Evolutionary conservation across 257 asterid species (phyloP), one percentile per base, ranked within the genome.

Genomic region (Galeopsis tetrahit): DNA sequence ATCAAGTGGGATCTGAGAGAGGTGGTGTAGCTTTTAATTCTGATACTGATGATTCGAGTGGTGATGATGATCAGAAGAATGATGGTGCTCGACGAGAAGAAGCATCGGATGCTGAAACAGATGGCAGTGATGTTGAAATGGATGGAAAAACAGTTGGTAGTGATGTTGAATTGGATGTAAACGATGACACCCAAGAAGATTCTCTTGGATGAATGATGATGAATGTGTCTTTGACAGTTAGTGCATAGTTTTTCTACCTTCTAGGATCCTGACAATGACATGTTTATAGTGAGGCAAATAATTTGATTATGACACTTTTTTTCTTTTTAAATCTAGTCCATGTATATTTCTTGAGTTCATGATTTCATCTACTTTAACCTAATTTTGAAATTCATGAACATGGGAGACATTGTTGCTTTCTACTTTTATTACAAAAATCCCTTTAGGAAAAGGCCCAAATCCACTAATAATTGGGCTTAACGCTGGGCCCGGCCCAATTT

Each of bases 181-280:
- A 82, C 15, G 90, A 86, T 78, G 92, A 89, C 66, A 90, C 87
- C 10, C 85, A 82, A 39, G 87, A 81, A 61, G 96, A 88, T 74
- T 88, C 89, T 0, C 62, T 79, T 33, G 85, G 85, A 46, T 86
- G 65, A 80, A 46, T 86, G 65, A 80, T 38, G 75, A 60, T 55
- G 34, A 55, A 55, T 55, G 61, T 28, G 11, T 55, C 11, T 17
- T 7, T 2, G 34, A 55, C 61, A 7, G 61, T 72, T 36, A 46
- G 79, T 80, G 72, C 63, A 42, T 65, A 67, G 7, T 11, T 21
- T 71, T 38, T 43, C 6, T 8, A 2, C 14, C 15, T 42, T 64
- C 6, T 58, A 56, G 70, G 28, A 62, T 52, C 15, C 6, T 35
- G 51, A 62, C 52, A 6, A 14, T 5, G 56, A 49, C 56, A 32